These are phyloP conservation scores for Entonaema liquescens DNA, from an alignment of 495 filamentous ascomycete genomes.

Conservation along the genomic window DNA sequence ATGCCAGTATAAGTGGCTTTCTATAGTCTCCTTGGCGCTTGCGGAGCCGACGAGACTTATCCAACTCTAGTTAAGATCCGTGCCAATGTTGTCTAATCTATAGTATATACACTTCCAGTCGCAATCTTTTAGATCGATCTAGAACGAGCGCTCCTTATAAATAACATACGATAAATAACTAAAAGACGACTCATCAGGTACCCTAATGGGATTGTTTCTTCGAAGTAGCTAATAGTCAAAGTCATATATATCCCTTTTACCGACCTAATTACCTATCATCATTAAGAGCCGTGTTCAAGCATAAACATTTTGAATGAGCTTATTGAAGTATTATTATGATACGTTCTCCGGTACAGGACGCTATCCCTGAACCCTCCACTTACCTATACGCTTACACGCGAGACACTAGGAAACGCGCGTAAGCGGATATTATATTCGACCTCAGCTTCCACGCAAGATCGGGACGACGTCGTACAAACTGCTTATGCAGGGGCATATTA, in stretches of 20 bases:
- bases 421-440: not conserved
- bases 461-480: not conserved
- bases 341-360: too few species aligned
- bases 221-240: not conserved
- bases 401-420: not conserved
- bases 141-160: not conserved
- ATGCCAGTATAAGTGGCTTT: not conserved
- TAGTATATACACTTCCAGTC: too few species aligned
- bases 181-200: not conserved
- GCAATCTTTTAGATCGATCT: too few species aligned
- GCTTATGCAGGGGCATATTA: not conserved
- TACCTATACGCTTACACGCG: not conserved
- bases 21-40: not conserved
- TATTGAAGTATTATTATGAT: too few species aligned
- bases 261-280: not conserved
- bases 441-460: not conserved
- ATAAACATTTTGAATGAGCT: too few species aligned
- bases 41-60: too few species aligned
- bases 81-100: too few species aligned
- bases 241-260: not conserved
- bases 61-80: too few species aligned
- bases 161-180: not conserved
- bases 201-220: not conserved
- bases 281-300: too few species aligned
- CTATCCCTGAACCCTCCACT: too few species aligned